Conservation (phyloP, 2,329 filamentous ascomycete genomes). For the Penicillium thymicola region DNA sequence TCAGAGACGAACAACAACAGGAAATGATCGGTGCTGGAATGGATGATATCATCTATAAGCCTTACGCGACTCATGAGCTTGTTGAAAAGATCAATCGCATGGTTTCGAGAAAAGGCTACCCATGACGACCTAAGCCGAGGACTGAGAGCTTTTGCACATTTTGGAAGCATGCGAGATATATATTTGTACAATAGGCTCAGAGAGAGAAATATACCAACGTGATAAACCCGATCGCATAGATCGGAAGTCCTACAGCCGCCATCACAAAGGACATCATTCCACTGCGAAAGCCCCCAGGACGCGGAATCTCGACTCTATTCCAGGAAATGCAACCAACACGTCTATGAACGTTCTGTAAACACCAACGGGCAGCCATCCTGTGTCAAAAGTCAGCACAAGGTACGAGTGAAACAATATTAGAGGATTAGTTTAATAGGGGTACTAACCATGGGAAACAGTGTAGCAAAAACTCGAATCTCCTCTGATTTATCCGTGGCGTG, state of each 20-base stretch:
- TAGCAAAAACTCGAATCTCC: constrained; percentile 52
- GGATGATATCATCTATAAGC: constrained; percentile 75
- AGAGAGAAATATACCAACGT: not conserved
- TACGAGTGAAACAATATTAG: not conserved
- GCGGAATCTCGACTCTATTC: not conserved
- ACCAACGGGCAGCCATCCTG: constrained; percentile 40
- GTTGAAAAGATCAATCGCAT: constrained; percentile 64
- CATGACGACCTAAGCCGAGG: not conserved
- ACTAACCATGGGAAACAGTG: constrained; percentile 50
- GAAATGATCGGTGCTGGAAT: constrained; percentile 70
- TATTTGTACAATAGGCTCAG: not conserved
- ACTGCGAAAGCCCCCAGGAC: not conserved
- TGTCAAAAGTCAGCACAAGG: constrained; percentile 1
- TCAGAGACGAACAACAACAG: constrained; percentile 68
- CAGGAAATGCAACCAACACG: not conserved
- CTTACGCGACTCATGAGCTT: constrained; percentile 71
- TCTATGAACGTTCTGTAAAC: constrained; percentile 31
- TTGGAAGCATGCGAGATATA: not conserved
- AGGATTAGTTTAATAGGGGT: not conserved
- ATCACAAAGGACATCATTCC: not conserved
- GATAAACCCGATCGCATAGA: no score
- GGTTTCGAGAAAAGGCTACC: not conserved
- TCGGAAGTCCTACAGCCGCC: no score
- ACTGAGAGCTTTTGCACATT: not conserved
- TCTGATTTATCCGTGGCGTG: constrained; percentile 49